Evolutionary conservation across 2,329 filamentous ascomycete genomes (phyloP).

Genomic region (Colletotrichum aenigma): DNA sequence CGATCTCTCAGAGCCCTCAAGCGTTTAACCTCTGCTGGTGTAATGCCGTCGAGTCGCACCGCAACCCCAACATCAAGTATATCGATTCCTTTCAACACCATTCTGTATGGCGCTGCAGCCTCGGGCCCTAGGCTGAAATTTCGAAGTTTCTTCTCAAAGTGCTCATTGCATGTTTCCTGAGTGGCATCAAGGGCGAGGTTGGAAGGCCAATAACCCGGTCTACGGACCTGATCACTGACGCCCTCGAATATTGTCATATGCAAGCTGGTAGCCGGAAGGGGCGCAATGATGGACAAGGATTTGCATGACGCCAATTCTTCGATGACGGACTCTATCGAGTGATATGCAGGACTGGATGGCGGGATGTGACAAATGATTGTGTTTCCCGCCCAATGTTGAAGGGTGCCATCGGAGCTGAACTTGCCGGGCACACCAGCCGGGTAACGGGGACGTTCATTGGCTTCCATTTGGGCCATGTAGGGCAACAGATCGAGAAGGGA

Average conservation of each 20-base stretch:
- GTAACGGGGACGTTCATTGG: neutral
- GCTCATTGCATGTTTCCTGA: neutral
- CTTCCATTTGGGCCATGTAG: neutral
- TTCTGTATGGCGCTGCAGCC: neutral
- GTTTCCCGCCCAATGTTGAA: neutral
- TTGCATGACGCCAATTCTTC: neutral
- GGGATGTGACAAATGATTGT: neutral
- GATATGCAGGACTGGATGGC: neutral
- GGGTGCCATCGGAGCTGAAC: neutral
- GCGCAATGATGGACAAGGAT: neutral
- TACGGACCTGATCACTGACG: neutral
- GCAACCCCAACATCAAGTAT: neutral
- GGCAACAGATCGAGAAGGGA: fast-evolving
- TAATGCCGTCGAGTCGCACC: neutral
- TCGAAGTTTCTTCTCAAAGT: neutral
- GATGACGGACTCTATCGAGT: neutral
- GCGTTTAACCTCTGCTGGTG: neutral
- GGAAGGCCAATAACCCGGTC: neutral
- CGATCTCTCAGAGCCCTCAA: neutral
- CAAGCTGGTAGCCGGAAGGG: neutral
- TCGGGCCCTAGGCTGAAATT: neutral
- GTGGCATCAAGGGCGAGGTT: neutral
- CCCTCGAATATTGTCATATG: neutral
- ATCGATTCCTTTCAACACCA: neutral
- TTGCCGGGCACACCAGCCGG: neutral